phyloP scores from a whole-genome alignment of 352 stramenopile genomes.

The Thalassiosira exigua region DNA sequence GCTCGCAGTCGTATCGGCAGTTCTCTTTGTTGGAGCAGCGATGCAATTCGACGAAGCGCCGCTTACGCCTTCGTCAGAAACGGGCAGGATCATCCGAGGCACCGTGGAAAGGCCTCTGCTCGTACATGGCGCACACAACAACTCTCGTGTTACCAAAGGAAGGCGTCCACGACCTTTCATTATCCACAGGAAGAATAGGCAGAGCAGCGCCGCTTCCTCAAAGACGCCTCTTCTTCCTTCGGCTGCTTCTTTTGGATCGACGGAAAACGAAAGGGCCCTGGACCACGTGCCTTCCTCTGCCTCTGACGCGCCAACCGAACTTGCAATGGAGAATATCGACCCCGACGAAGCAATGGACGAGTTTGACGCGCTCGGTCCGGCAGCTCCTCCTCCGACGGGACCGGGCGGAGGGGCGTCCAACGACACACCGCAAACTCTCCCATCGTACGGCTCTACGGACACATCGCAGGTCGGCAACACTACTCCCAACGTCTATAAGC shows the following conservation, averaged over 20 bases:
- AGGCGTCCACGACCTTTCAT: slow-evolving; percentile 79
- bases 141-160: too few relatives aligned
- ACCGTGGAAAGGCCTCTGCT: too few relatives aligned
- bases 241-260: background rate
- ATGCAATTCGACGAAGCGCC: slow-evolving; percentile 79
- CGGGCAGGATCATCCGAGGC: slow-evolving; percentile 74
- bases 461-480: slow-evolving; percentile 1
- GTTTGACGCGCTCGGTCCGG: too few relatives aligned
- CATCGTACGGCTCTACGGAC: too few relatives aligned
- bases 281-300: too few relatives aligned
- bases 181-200: slow-evolving; percentile 69
- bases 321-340: too few relatives aligned
- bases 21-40: slow-evolving; percentile 67
- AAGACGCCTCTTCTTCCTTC: slow-evolving; percentile 14
- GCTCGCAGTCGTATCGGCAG: slow-evolving; percentile 61
- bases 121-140: too few relatives aligned
- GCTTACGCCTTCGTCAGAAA: slow-evolving; percentile 64
- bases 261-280: background rate
- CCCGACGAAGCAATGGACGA: too few relatives aligned
- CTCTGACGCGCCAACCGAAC: too few relatives aligned
- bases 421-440: too few relatives aligned
- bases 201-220: background rate
- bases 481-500: background rate
- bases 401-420: too few relatives aligned
- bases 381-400: too few relatives aligned